Evolutionary conservation across 441 rosid genomes (phyloP), one percentile per base, ranked within the genome.

Genomic region (Aleurites moluccanus): DNA sequence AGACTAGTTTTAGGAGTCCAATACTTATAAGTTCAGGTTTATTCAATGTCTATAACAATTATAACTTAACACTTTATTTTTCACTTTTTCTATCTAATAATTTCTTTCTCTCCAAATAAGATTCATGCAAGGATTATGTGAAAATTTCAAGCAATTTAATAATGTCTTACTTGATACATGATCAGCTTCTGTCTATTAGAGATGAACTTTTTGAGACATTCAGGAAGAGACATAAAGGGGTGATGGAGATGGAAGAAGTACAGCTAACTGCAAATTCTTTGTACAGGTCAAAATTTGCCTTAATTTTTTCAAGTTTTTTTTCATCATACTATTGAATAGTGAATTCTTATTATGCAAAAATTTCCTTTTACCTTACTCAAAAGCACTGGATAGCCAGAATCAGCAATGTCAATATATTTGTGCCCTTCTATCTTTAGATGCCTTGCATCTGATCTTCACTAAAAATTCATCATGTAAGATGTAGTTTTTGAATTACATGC

Each of bases 131-230:
- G 49, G 57, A 70, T 16, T 73, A 18, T 49, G n/a, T 49, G 42
- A 38, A 73, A 38, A 52, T 45, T 33, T 82, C 8, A 33, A 75
- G 59, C 60, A 25, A 42, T 73, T 67, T 72, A 73, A 65, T 56
- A 50, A 59, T 77, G 28, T 70, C 73, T 45, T 57, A 73, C 76
- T 77, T 79, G 49, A 76, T 82, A 30, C 77, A 47, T 83, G 67
- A 56, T 72, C 93, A 95, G 98, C 83, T 95, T 82, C 80, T 91
- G 76, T 78, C 98, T 66, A 95, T 95, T 77, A 88, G 96, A 80
- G 97, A 95, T 81, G 99, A 95, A 72, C 95, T 92, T 74, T 93
- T 93, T 82, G 97, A 93, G 74, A 95, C 98, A 75, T 93, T 95
- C 84, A 92, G 90, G 84, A 95, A 90, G 86, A 88, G 97, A 83